phyloP scores from a whole-genome alignment of 352 stramenopile species.

The Aphanomyces astaci region DNA sequence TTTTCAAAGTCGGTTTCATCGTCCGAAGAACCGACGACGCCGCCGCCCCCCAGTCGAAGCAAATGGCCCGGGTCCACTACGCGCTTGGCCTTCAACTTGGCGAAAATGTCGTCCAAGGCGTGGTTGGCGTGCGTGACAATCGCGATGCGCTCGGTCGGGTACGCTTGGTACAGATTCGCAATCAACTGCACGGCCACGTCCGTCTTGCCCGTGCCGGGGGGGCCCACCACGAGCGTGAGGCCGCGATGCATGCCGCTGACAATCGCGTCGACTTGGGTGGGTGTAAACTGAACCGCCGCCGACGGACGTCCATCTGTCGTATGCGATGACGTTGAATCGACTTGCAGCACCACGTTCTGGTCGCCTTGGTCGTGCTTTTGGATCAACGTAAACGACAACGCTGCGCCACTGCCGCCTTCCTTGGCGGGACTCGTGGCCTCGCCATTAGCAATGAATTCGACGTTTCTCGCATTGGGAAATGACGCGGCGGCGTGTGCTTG shows the following conservation, averaged over 20 bases:
- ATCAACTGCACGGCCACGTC: constrained; percentile 93
- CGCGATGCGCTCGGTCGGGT: constrained; percentile 83
- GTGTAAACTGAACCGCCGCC: constrained; percentile 84
- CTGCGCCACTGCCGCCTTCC: constrained; percentile 26
- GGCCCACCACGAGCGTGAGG: constrained; percentile 91
- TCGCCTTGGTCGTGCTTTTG: constrained; percentile 25
- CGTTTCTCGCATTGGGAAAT: constrained; percentile 14
- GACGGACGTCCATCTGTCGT: too few species aligned
- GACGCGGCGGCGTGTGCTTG: constrained; percentile 41
- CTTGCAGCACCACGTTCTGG: background rate
- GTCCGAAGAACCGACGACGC: constrained; percentile 35
- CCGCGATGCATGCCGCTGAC: constrained; percentile 87
- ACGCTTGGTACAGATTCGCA: constrained; percentile 87
- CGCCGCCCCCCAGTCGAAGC: constrained; percentile 81
- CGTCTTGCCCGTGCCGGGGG: constrained; percentile 92
- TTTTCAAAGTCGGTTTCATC: constrained; percentile 25
- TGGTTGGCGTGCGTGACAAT: constrained; percentile 94
- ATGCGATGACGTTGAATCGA: constrained; percentile 24
- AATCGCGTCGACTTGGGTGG: constrained; percentile 87
- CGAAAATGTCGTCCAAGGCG: constrained; percentile 93
- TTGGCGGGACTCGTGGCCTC: constrained; percentile 35
- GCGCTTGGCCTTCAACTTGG: constrained; percentile 85
- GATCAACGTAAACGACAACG: constrained; percentile 32
- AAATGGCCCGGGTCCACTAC: constrained; percentile 77
- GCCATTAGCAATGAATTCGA: constrained; percentile 28